A percentile compares a stretch with the other conserved stretches of the same genome.
phyloP scores from a whole-genome alignment of 768 basidiomycete genomes.

The Kwoniella bestiolae region DNA sequence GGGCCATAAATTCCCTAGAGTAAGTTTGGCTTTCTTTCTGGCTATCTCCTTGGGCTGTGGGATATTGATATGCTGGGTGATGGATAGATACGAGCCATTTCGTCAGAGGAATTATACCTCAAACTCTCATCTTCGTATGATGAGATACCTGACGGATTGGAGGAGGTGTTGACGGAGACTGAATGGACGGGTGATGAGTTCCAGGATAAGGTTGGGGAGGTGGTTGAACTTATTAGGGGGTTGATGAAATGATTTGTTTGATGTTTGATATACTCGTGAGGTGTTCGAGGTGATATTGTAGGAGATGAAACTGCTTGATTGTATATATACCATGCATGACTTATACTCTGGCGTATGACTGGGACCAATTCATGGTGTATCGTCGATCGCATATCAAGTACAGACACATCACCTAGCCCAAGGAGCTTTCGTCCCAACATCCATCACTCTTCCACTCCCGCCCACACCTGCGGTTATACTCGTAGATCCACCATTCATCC shows the following conservation, averaged over 20 bases:
- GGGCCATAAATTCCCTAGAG: slow-evolving; percentile 78
- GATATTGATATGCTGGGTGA: background rate
- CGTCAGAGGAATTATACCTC: slow-evolving; percentile 82
- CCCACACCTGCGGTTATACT: slow-evolving; percentile 3
- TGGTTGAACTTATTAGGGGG: slow-evolving; percentile 6
- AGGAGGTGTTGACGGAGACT: slow-evolving; percentile 39
- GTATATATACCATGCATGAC: background rate
- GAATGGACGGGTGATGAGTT: slow-evolving; percentile 34
- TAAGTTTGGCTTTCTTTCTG: slow-evolving; percentile 57
- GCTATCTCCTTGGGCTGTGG: no score
- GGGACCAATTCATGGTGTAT: no score
- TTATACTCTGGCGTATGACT: no score
- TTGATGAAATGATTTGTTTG: background rate
- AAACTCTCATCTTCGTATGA: slow-evolving; percentile 59
- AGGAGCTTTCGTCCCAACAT: slow-evolving; percentile 21
- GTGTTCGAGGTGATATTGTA: no score
- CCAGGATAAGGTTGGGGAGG: slow-evolving; percentile 4
- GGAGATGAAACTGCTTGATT: no score
- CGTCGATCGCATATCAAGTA: background rate
- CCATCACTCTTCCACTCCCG: background rate
- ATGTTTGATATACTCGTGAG: no score
- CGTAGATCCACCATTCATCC: no score
- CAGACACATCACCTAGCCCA: slow-evolving; percentile 22
- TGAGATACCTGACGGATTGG: slow-evolving; percentile 37
- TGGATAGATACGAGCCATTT: slow-evolving; percentile 75